These are phyloP conservation scores for Ophiostoma piceae DNA, from an alignment of 2,329 filamentous ascomycete genomes.

Conservation along the genomic window DNA sequence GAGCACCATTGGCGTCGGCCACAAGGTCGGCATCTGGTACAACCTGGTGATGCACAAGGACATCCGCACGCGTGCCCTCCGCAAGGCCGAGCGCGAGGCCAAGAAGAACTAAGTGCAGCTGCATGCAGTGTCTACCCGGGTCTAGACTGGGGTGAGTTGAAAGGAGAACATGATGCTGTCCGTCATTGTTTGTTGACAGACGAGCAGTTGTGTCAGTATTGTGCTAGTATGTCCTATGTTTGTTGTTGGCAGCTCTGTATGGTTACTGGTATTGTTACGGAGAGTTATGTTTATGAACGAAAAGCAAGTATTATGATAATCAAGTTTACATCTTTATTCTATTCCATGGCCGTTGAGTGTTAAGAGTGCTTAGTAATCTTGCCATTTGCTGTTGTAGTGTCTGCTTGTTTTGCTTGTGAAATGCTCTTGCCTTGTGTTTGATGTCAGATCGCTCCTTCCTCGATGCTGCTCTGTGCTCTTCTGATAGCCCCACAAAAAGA, in stretches of 20 bases:
- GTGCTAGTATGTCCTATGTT: not conserved
- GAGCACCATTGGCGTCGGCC: constrained; percentile 49
- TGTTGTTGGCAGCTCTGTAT: not conserved
- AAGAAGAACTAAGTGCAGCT: constrained; percentile 11
- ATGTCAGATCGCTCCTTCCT: not conserved
- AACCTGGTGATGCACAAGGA: constrained; percentile 70
- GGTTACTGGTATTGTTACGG: not conserved
- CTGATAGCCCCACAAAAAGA: constrained; percentile 20
- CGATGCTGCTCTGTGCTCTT: not conserved
- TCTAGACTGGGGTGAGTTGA: not conserved
- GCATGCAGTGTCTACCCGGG: no score
- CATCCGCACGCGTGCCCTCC: constrained; percentile 75
- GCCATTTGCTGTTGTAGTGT: not conserved
- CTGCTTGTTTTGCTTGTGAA: not conserved
- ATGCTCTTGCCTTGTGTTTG: not conserved
- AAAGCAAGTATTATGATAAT: not conserved
- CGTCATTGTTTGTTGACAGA: not conserved
- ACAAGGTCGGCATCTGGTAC: constrained; percentile 43
- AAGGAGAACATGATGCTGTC: not conserved
- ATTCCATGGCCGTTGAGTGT: not conserved
- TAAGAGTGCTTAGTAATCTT: not conserved
- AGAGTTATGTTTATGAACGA: constrained; percentile 1
- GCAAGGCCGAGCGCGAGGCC: constrained; percentile 70
- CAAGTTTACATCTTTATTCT: not conserved
- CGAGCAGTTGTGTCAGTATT: not conserved